phyloP scores from a whole-genome alignment of 2,329 filamentous ascomycete genomes.

The Diaporthe australafricana region DNA sequence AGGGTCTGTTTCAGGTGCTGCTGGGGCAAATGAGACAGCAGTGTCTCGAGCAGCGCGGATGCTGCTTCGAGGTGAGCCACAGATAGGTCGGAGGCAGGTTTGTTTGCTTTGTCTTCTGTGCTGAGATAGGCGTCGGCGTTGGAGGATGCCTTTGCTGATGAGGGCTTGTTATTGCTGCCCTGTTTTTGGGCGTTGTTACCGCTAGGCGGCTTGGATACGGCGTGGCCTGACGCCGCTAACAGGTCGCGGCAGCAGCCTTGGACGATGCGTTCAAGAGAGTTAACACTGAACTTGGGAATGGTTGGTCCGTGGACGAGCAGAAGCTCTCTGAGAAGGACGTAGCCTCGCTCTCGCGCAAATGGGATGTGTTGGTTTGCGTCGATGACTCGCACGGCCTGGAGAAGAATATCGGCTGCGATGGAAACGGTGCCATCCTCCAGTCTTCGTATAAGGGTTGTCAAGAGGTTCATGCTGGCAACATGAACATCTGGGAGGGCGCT shows the following conservation, averaged over 20 bases:
- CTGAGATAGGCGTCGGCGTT: conserved; percentile 81
- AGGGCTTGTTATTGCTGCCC: conserved; percentile 39
- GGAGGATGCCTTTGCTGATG: conserved; percentile 56
- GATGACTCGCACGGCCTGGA: conserved; percentile 80
- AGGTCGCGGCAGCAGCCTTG: conserved; percentile 81
- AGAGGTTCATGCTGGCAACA: conserved; percentile 73
- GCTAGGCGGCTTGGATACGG: conserved; percentile 2
- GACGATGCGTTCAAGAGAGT: conserved; percentile 71
- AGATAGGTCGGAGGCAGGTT: conserved; percentile 46
- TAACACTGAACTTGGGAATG: conserved; percentile 73
- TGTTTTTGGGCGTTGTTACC: conserved; percentile 38
- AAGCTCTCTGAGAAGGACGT: conserved; percentile 67
- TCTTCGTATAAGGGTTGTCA: conserved; percentile 67
- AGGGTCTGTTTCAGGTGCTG: conserved; percentile 76
- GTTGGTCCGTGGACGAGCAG: conserved; percentile 73
- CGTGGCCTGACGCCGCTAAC: conserved; percentile 63
- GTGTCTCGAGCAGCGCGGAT: conserved; percentile 67
- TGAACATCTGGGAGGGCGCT: conserved; percentile 80
- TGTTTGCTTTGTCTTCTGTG: conserved; percentile 47
- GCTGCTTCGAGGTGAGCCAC: conserved; percentile 67
- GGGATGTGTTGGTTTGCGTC: conserved; percentile 64
- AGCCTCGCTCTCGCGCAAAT: conserved; percentile 70
- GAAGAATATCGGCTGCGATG: conserved; percentile 72
- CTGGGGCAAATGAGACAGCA: conserved; percentile 74
- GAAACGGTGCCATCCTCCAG: conserved; percentile 69